Conservation (phyloP, 2,329 filamentous ascomycete species). For the Talaromyces sp. region DNA sequence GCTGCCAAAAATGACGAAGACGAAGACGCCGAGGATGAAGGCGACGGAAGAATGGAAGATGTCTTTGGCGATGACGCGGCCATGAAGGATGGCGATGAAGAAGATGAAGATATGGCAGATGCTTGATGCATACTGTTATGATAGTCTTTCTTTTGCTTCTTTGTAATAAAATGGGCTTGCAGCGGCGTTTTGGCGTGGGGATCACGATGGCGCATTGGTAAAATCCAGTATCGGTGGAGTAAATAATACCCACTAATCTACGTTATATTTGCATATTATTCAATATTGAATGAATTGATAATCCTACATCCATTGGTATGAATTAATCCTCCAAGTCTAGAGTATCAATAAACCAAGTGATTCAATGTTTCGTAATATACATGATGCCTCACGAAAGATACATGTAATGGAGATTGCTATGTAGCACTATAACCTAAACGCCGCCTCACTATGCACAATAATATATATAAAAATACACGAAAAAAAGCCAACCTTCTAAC, state of each 20-base stretch:
- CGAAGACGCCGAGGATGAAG: constrained; percentile 28
- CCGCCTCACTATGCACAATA: constrained; percentile 8
- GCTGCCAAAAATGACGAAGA: constrained; percentile 23
- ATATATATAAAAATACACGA: constrained; percentile 16
- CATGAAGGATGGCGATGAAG: constrained; percentile 33
- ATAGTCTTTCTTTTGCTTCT: background rate
- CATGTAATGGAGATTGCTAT: background rate
- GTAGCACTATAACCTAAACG: constrained; percentile 1
- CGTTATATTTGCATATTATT: background rate
- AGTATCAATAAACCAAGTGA: background rate
- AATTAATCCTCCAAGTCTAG: background rate
- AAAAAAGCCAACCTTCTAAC: constrained; percentile 3
- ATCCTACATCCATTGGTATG: background rate
- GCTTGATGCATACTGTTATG: constrained; percentile 19
- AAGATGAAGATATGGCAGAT: constrained; percentile 40
- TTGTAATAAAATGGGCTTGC: background rate
- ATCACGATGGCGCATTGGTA: constrained; percentile 1
- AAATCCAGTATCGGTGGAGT: background rate
- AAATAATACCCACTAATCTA: background rate
- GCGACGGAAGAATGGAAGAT: constrained; percentile 45
- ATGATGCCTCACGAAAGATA: background rate
- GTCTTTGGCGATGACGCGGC: constrained; percentile 40
- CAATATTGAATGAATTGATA: background rate
- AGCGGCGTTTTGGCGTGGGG: background rate
- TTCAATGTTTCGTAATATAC: background rate